Evolutionary conservation across 768 basidiomycete genomes (phyloP).

Genomic region (Amanita thiersii): DNA sequence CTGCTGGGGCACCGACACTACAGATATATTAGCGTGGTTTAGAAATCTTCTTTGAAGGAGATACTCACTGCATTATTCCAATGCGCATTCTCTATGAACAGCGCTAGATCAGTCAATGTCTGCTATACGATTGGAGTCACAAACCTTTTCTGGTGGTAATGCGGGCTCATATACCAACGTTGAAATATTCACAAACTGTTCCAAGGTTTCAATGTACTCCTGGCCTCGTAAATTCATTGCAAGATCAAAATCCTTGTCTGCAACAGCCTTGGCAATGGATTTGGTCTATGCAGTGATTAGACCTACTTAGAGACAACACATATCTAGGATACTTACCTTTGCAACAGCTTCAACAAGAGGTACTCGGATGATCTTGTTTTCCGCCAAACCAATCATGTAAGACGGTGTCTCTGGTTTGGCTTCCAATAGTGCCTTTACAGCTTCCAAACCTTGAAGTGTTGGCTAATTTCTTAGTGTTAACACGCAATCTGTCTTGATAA

Average conservation of each 20-base stretch:
- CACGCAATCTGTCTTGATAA: not conserved
- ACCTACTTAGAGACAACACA: not conserved
- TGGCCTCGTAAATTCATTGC: slow-evolving; percentile 88
- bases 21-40: slow-evolving; percentile 2
- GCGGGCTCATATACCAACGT: slow-evolving; percentile 43
- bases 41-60: not conserved
- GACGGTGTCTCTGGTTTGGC: slow-evolving; percentile 87
- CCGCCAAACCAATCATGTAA: slow-evolving; percentile 93
- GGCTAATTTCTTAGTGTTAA: slow-evolving; percentile 44
- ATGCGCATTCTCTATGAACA: slow-evolving; percentile 58
- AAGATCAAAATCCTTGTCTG: slow-evolving; percentile 72
- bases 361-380: slow-evolving; percentile 91
- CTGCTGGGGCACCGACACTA: slow-evolving; percentile 94
- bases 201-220: slow-evolving; percentile 81
- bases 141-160: slow-evolving; percentile 44
- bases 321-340: slow-evolving; percentile 40
- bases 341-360: slow-evolving; percentile 91
- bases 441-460: slow-evolving; percentile 93
- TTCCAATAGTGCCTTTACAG: slow-evolving; percentile 80
- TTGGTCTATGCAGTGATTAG: slow-evolving; percentile 51
- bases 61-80: slow-evolving; percentile 77
- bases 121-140: slow-evolving; percentile 3
- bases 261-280: slow-evolving; percentile 77
- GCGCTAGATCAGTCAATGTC: slow-evolving; percentile 9
- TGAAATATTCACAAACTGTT: slow-evolving; percentile 78